Percentiles rank a stretch among this genome's conserved stretches.
Evolutionary conservation across 2,329 filamentous ascomycete genomes (phyloP).

Genomic region (Leptographium procerum): DNA sequence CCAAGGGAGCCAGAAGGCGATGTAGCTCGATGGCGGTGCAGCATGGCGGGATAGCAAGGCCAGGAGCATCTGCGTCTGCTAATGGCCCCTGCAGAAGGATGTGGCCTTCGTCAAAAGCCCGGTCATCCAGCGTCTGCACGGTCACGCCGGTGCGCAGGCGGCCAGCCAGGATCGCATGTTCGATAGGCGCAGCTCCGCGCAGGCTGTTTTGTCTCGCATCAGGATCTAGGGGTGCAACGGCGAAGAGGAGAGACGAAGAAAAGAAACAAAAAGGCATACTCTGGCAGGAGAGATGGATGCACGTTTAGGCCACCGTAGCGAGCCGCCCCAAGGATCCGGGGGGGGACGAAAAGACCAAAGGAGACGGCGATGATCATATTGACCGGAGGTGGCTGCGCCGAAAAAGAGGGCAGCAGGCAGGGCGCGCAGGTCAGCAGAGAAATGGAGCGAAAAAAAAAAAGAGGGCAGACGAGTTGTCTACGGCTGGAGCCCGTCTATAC

Average conservation of each 20-base stretch:
- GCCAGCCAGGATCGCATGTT: conserved; percentile 63
- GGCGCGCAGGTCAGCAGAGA: conserved; percentile 10
- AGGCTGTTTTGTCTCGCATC: conserved; percentile 40
- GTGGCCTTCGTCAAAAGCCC: conserved; percentile 65
- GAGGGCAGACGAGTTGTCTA: conserved; percentile 15
- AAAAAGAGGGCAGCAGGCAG: neutral
- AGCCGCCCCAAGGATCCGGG: conserved; percentile 55
- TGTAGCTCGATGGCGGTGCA: conserved; percentile 37
- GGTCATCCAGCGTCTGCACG: conserved; percentile 73
- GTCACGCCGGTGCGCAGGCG: conserved; percentile 59
- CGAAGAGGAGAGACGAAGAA: neutral
- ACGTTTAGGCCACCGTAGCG: conserved; percentile 86
- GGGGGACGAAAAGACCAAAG: conserved; percentile 82
- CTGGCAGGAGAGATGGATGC: conserved; percentile 81
- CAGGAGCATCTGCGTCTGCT: conserved; percentile 26
- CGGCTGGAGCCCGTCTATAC: too few species aligned
- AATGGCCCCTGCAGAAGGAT: conserved; percentile 59
- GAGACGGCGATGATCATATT: conserved; percentile 88
- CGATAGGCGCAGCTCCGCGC: conserved; percentile 74
- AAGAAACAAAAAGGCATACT: conserved; percentile 34
- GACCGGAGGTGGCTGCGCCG: conserved; percentile 24
- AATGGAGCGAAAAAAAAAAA: neutral
- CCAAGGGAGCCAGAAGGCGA: conserved; percentile 44
- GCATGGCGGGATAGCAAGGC: conserved; percentile 35
- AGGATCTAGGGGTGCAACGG: too few species aligned